phyloP scores from a whole-genome alignment of 495 filamentous ascomycete genomes.

The Penicillium cosmopolitanum region DNA sequence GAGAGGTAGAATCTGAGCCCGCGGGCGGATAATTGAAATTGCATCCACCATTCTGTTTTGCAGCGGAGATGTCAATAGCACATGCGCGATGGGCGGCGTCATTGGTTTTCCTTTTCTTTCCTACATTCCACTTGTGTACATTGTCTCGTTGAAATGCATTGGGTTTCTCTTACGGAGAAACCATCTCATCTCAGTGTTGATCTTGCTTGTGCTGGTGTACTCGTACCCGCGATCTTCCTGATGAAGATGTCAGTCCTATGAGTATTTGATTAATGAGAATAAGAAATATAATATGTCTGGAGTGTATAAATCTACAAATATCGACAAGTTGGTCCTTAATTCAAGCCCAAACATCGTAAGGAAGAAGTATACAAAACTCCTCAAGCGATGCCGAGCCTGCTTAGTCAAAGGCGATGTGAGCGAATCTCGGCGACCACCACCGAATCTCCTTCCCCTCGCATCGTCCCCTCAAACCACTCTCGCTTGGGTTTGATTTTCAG shows the following conservation, averaged over 20 bases:
- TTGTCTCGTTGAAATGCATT: constrained; percentile 28
- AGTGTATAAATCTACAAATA: not conserved
- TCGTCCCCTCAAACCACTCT: constrained; percentile 6
- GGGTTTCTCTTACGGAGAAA: constrained; percentile 1
- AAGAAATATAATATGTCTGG: no score
- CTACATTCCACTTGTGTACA: constrained; percentile 20
- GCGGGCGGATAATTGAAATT: constrained; percentile 8
- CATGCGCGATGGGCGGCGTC: constrained; percentile 30
- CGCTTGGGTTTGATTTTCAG: not conserved
- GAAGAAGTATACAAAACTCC: not conserved
- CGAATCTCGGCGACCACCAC: constrained; percentile 42
- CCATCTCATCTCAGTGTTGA: constrained; percentile 6
- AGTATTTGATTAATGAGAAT: not conserved
- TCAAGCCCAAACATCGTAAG: not conserved
- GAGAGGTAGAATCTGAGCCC: constrained; percentile 34
- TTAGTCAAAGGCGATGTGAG: constrained; percentile 16
- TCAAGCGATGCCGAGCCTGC: not conserved
- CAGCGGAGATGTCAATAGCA: constrained; percentile 22
- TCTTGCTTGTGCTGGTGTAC: not conserved
- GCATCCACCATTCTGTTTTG: constrained; percentile 7
- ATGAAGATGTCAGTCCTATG: not conserved
- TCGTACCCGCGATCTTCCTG: not conserved
- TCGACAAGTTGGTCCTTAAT: no score
- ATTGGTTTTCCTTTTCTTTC: constrained; percentile 19
- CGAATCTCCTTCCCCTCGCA: constrained; percentile 26